Evolutionary conservation across 1,284 basidiomycete species (phyloP).

Genomic region (Laetiporus sulphureus): DNA sequence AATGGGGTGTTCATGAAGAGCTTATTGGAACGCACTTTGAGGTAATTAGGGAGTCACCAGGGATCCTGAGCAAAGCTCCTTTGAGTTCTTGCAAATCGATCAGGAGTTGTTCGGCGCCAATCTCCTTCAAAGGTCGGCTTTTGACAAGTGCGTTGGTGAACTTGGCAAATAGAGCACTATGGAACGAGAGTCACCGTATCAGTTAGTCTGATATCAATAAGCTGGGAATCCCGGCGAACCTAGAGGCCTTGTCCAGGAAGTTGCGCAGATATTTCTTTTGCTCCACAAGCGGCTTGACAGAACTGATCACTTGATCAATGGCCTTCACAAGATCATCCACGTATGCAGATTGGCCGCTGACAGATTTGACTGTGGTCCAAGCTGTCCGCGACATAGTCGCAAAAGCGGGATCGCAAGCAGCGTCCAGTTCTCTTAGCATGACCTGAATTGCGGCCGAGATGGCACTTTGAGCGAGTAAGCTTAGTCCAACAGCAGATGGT

Average conservation of each 20-base stretch:
- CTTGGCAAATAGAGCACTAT: conserved; percentile 72
- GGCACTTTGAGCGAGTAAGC: conserved; percentile 43
- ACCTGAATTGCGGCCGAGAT: conserved; percentile 77
- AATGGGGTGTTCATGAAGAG: no score
- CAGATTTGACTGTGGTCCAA: conserved; percentile 76
- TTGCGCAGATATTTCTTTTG: conserved; percentile 91
- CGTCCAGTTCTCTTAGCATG: conserved; percentile 79
- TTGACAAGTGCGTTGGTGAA: conserved; percentile 86
- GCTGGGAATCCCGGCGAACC: no score
- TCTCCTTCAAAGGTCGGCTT: conserved; percentile 83
- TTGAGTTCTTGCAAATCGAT: conserved; percentile 90
- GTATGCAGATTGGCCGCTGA: conserved; percentile 81
- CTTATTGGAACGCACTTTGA: conserved; percentile 37
- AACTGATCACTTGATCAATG: conserved; percentile 57
- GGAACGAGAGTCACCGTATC: conserved; percentile 1
- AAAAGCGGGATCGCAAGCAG: conserved; percentile 72
- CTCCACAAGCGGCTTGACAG: conserved; percentile 71
- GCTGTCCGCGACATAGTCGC: conserved; percentile 65
- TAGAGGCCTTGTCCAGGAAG: conserved; percentile 86
- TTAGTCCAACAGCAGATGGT: not conserved
- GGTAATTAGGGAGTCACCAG: conserved; percentile 57
- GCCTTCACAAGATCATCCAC: conserved; percentile 67
- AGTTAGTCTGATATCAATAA: no score
- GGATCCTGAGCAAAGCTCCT: conserved; percentile 76
- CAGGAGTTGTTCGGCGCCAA: conserved; percentile 91